These are phyloP conservation scores for Pyricularia pennisetigena DNA, from an alignment of 2,329 filamentous ascomycete genomes.

Conservation along the genomic window DNA sequence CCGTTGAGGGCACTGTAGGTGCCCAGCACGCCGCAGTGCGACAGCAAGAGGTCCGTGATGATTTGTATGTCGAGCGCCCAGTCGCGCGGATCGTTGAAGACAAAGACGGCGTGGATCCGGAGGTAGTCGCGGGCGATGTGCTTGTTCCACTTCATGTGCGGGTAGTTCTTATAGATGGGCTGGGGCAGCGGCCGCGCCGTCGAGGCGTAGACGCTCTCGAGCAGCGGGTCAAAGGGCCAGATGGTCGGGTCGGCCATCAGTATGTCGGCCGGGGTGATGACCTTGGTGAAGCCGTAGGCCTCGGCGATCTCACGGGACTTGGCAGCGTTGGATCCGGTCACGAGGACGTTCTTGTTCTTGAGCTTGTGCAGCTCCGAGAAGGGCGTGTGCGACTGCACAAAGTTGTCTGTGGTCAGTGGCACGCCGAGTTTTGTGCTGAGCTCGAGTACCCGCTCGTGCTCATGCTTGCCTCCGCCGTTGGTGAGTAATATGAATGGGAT, in stretches of 20 bases:
- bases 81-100: slow-evolving; percentile 93
- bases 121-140: slow-evolving; percentile 23
- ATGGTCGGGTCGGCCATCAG: slow-evolving; percentile 62
- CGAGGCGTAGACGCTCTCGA: slow-evolving; percentile 48
- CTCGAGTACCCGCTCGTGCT: slow-evolving; percentile 62
- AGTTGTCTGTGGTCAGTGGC: slow-evolving; percentile 55
- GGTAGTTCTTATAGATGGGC: slow-evolving; percentile 10
- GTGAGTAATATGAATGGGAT: slow-evolving; percentile 93
- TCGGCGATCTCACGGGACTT: slow-evolving; percentile 66
- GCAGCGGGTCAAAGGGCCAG: slow-evolving; percentile 72
- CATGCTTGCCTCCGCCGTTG: slow-evolving; percentile 84
- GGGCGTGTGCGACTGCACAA: slow-evolving; percentile 87
- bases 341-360: slow-evolving; percentile 58
- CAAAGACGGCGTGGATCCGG: slow-evolving; percentile 82
- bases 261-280: slow-evolving; percentile 81
- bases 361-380: slow-evolving; percentile 60
- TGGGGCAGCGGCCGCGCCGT: slow-evolving; percentile 48
- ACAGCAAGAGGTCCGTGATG: slow-evolving; percentile 74
- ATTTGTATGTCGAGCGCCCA: slow-evolving; percentile 88
- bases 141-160: neutral
- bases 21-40: slow-evolving; percentile 66
- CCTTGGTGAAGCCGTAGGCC: slow-evolving; percentile 68
- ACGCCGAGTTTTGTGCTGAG: slow-evolving; percentile 57
- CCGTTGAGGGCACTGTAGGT: slow-evolving; percentile 70
- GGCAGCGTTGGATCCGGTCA: slow-evolving; percentile 60